These are phyloP conservation scores for Hippophae gyantsensis DNA, from an alignment of 306 rosid genomes.

Conservation along the genomic window DNA sequence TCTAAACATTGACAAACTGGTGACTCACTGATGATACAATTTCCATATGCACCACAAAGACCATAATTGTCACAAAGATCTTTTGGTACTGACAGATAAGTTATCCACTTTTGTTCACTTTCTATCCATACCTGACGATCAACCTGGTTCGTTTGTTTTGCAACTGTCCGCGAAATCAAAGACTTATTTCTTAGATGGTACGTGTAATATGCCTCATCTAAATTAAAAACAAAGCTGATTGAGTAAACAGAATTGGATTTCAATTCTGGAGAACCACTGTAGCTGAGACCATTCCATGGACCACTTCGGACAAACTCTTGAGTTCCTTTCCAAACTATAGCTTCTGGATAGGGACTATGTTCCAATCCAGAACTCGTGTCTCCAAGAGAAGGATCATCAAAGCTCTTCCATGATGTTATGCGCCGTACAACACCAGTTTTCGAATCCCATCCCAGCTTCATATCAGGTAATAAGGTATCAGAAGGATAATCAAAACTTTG, in stretches of 20 bases:
- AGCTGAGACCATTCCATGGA: conserved; percentile 16
- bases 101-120: neutral
- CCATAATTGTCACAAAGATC: conserved; percentile 30
- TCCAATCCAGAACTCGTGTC: conserved; percentile 8
- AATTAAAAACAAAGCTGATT: conserved; percentile 17
- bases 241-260: conserved; percentile 18
- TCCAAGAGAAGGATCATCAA: conserved; percentile 14
- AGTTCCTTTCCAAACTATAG: neutral
- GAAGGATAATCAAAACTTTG: conserved; percentile 16
- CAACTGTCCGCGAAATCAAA: conserved; percentile 23
- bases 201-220: conserved; percentile 27
- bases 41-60: conserved; percentile 33
- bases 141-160: conserved; percentile 19
- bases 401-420: conserved; percentile 13
- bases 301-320: neutral
- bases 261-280: conserved; percentile 5
- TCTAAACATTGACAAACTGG: conserved; percentile 43
- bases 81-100: neutral
- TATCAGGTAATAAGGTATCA: conserved; percentile 12
- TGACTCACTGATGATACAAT: conserved; percentile 21
- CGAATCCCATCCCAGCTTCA: conserved; percentile 9
- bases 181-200: conserved; percentile 23
- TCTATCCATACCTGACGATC: conserved; percentile 13
- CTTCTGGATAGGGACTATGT: conserved; percentile 1
- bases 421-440: neutral